These are phyloP conservation scores for Daldinia bambusicola DNA, from an alignment of 495 filamentous ascomycete species.

Conservation along the genomic window DNA sequence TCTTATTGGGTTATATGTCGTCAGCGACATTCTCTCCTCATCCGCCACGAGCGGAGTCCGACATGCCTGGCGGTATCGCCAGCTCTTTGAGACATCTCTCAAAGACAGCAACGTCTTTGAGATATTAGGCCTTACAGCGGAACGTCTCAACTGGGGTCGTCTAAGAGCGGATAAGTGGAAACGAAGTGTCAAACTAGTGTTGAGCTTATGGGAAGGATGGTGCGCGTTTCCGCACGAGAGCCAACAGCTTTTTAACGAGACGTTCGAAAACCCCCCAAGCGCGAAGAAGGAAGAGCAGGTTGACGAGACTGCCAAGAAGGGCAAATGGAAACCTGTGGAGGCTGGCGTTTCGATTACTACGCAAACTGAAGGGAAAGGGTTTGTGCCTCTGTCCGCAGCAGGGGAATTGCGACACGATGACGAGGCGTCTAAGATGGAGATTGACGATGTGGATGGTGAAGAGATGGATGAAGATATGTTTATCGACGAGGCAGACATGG, in stretches of 20 bases:
- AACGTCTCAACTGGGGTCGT: conserved; percentile 81
- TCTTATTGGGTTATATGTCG: conserved; percentile 83
- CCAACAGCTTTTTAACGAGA: conserved; percentile 75
- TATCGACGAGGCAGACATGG: conserved; percentile 56
- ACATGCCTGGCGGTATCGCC: conserved; percentile 90
- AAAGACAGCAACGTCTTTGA: conserved; percentile 79
- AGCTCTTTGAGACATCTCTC: conserved; percentile 82
- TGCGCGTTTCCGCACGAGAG: conserved; percentile 82
- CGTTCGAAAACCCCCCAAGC: conserved; percentile 79
- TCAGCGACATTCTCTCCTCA: conserved; percentile 89
- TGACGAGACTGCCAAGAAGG: conserved; percentile 65
- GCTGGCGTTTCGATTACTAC: conserved; percentile 53
- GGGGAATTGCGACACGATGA: conserved; percentile 33
- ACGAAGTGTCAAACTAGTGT: conserved; percentile 75
- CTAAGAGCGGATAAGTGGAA: conserved; percentile 92
- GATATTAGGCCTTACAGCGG: conserved; percentile 79
- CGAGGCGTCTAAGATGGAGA: conserved; percentile 31
- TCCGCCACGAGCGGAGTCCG: conserved; percentile 84
- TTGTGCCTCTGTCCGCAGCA: conserved; percentile 46
- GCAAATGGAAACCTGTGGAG: conserved; percentile 78
- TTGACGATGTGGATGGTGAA: conserved; percentile 57
- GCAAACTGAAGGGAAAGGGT: conserved; percentile 49
- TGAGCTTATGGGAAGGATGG: conserved; percentile 90
- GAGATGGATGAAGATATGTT: conserved; percentile 63
- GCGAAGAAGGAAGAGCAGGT: conserved; percentile 60